Evolutionary conservation across 331 rosid genomes (phyloP).

Genomic region (Spiraea crenata): DNA sequence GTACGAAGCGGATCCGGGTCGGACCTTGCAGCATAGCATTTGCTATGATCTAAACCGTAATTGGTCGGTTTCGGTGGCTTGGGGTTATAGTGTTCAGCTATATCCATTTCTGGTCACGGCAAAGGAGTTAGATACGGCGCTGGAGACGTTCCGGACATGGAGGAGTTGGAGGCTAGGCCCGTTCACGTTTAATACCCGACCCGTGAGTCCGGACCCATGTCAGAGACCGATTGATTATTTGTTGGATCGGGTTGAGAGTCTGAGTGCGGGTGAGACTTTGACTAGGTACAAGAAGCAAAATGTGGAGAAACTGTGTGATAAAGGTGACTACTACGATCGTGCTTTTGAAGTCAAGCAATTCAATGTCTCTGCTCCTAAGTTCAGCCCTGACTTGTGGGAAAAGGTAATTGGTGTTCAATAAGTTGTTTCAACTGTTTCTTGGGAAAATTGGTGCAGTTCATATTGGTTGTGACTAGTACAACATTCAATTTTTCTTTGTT

Average conservation of each 20-base stretch:
- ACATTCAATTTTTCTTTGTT: background rate
- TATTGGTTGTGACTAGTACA: background rate
- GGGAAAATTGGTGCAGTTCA: background rate
- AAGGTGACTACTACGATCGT: background rate
- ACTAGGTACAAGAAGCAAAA: constrained; percentile 29
- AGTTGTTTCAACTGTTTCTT: no score
- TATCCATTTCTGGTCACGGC: constrained; percentile 43
- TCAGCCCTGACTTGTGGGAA: constrained; percentile 32
- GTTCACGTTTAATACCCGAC: constrained; percentile 49
- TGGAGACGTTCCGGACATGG: constrained; percentile 52
- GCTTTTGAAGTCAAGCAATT: constrained; percentile 26
- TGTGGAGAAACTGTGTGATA: constrained; percentile 23
- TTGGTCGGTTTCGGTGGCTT: constrained; percentile 63
- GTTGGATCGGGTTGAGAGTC: constrained; percentile 35
- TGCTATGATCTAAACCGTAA: constrained; percentile 51
- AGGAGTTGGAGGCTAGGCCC: constrained; percentile 25
- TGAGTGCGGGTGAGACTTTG: constrained; percentile 6
- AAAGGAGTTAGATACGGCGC: constrained; percentile 42
- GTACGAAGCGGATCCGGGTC: constrained; percentile 46
- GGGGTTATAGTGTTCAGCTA: constrained; percentile 60
- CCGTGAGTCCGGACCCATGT: constrained; percentile 34
- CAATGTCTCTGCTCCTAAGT: constrained; percentile 35
- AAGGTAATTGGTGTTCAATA: constrained; percentile 26
- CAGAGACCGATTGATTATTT: constrained; percentile 35
- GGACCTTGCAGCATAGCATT: constrained; percentile 46